Evolutionary conservation across 2,329 filamentous ascomycete genomes (phyloP).

Genomic region (Monosporascus sp.): DNA sequence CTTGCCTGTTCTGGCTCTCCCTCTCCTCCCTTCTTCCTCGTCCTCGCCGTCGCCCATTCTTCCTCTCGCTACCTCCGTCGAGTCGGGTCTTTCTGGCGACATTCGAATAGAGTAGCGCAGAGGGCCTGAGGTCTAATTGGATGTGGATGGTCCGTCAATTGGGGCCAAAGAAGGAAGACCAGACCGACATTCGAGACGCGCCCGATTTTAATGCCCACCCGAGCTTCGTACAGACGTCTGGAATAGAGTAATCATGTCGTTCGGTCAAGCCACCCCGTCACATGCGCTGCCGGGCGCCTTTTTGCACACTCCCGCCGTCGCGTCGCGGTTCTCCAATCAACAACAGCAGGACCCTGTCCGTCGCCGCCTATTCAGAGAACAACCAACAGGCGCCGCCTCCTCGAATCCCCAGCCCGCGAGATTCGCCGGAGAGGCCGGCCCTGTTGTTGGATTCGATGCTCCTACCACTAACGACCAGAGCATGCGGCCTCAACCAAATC

Average conservation of each 20-base stretch:
- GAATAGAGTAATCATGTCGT: slow-evolving; percentile 40
- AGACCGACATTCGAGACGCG: neutral
- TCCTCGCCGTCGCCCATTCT: slow-evolving; percentile 1
- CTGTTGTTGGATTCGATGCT: slow-evolving; percentile 11
- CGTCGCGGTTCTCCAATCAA: slow-evolving; percentile 39
- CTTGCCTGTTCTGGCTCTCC: slow-evolving; percentile 18
- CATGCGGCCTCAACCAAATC: slow-evolving; percentile 20
- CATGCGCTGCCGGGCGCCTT: slow-evolving; percentile 71
- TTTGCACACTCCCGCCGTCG: slow-evolving; percentile 64
- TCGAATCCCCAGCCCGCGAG: slow-evolving; percentile 9
- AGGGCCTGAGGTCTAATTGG: neutral
- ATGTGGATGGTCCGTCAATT: slow-evolving; percentile 9
- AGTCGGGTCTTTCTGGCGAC: too few relatives aligned
- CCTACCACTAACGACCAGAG: slow-evolving; percentile 16
- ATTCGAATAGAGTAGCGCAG: neutral
- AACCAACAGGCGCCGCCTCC: slow-evolving; percentile 13
- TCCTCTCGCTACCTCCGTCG: too few relatives aligned
- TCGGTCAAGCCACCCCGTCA: slow-evolving; percentile 57
- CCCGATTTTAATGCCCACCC: neutral
- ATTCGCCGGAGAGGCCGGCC: slow-evolving; percentile 10
- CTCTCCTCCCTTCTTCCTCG: slow-evolving; percentile 10
- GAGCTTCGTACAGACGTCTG: too few relatives aligned
- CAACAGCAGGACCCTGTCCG: slow-evolving; percentile 38
- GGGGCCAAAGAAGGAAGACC: neutral
- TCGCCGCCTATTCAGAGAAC: slow-evolving; percentile 43